These are phyloP conservation scores for Arbutus unedo DNA, from an alignment of 148 eudicot genomes.

Conservation along the genomic window DNA sequence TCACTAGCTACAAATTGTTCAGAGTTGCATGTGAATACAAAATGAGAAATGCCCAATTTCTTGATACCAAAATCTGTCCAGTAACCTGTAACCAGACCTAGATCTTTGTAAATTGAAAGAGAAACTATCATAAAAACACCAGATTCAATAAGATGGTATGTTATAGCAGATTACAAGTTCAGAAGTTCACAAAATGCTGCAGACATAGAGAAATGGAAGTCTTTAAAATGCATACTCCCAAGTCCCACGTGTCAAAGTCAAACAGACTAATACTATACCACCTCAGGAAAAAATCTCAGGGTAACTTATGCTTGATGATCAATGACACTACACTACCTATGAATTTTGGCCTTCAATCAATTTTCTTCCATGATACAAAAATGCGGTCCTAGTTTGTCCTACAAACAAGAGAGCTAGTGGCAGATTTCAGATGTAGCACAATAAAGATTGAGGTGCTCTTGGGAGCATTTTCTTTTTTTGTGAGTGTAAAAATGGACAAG, in stretches of 20 bases:
- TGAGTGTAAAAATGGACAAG: neutral
- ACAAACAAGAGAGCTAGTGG: neutral
- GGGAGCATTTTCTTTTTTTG: neutral
- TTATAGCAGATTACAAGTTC: neutral
- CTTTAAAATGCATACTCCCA: neutral
- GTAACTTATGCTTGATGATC: neutral
- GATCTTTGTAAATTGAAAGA: neutral
- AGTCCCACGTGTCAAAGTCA: neutral
- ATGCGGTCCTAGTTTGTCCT: neutral
- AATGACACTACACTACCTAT: neutral
- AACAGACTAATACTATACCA: neutral
- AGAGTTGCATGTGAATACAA: neutral
- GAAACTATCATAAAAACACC: neutral
- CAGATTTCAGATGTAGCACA: neutral
- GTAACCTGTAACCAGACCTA: neutral
- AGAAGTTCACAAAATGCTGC: neutral
- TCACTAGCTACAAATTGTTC: neutral
- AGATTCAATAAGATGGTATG: neutral
- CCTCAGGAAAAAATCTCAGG: neutral
- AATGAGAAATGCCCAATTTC: neutral
- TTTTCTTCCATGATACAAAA: neutral
- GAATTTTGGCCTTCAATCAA: neutral
- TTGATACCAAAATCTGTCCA: neutral
- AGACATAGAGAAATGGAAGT: neutral
- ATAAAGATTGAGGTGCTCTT: neutral